A percentile compares a stretch with the other conserved stretches of the same genome.
Evolutionary conservation across 179 eudicot genomes (phyloP).

Genomic region (Gypsophila paniculata): DNA sequence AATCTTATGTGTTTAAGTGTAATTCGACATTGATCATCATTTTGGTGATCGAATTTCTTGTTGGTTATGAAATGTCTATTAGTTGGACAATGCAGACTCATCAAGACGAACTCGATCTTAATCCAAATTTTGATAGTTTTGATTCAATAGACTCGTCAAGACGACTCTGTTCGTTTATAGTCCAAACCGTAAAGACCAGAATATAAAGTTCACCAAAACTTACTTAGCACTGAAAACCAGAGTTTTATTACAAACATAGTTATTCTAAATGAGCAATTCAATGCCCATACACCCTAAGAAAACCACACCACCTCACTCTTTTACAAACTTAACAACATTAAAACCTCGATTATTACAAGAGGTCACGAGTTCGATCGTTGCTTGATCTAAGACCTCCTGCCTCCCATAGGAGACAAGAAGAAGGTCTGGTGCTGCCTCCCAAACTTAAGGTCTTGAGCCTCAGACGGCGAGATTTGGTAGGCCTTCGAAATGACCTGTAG

Average conservation of each 20-base stretch:
- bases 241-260: constrained; percentile 28
- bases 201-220: constrained; percentile 29
- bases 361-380: not conserved
- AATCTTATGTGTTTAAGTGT: constrained; percentile 22
- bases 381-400: constrained; percentile 18
- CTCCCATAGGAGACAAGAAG: constrained; percentile 39
- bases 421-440: constrained; percentile 40
- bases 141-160: too few species aligned
- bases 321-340: constrained; percentile 7
- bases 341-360: not conserved
- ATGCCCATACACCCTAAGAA: constrained; percentile 9
- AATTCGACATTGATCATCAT: not conserved
- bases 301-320: constrained; percentile 12
- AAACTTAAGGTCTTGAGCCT: constrained; percentile 52
- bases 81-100: too few species aligned
- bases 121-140: too few species aligned
- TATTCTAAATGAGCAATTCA: constrained; percentile 26
- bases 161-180: too few species aligned
- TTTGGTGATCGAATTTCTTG: not conserved
- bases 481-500: constrained; percentile 47
- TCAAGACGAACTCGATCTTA: too few species aligned
- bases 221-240: constrained; percentile 16
- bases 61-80: too few species aligned
- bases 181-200: too few species aligned
- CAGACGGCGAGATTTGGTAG: constrained; percentile 40